phyloP scores from a whole-genome alignment of 2,329 filamentous ascomycete genomes.

The Dothideomycetes sp. region DNA sequence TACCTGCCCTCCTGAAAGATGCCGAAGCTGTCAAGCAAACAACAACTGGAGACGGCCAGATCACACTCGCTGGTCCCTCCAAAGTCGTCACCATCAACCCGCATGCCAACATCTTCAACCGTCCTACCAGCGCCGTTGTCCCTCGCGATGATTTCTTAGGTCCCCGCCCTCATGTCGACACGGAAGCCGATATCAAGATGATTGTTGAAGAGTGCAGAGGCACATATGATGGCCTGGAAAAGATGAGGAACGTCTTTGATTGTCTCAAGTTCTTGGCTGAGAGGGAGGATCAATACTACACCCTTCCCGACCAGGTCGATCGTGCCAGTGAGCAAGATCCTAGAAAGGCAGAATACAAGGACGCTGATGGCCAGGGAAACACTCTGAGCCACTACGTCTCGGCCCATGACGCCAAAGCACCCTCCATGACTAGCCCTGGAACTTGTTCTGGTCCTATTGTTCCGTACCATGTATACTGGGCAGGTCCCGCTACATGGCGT shows the following conservation, averaged over 20 bases:
- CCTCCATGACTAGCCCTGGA: conserved; percentile 36
- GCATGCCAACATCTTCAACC: conserved; percentile 46
- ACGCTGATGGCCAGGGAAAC: conserved; percentile 35
- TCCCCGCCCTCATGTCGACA: conserved; percentile 43
- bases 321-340: conserved; percentile 36
- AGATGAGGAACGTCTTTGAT: conserved; percentile 46
- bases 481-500: conserved; percentile 47
- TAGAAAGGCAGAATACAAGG: conserved; percentile 32
- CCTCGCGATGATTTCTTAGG: conserved; percentile 45
- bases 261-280: conserved; percentile 44
- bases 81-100: conserved; percentile 40
- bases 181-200: conserved; percentile 43
- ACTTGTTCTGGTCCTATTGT: conserved; percentile 47
- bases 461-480: conserved; percentile 50
- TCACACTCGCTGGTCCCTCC: conserved; percentile 35
- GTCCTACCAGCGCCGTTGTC: conserved; percentile 41
- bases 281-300: conserved; percentile 42
- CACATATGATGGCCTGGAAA: conserved; percentile 43
- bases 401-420: conserved; percentile 26
- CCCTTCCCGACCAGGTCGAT: conserved; percentile 33
- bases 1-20: conserved; percentile 31
- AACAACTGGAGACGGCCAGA: conserved; percentile 29
- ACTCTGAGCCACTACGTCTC: conserved; percentile 31
- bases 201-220: conserved; percentile 46
- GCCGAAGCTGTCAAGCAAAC: conserved; percentile 34